Conservation (phyloP, 306 rosid species). For the cucumber (Cucumis sativus) region Cucumber_9930_V3 NC_026657.2:12146001-12146500, state of each 20-base stretch:
- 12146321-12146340: neutral
- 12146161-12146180: no score
- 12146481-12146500: neutral
- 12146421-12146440: neutral
- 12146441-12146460: neutral
- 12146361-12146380: neutral
- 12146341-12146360: neutral
- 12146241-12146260: neutral
- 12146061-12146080: no score
- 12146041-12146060: constrained; percentile 7
- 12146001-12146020: constrained; percentile 9
- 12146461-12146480: neutral
- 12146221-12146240: neutral
- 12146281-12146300: neutral
- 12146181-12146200: no score
- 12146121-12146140: no score
- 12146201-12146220: no score
- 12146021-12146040: constrained; percentile 65
- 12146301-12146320: neutral
- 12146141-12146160: no score
- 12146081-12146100: no score
- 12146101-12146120: no score
- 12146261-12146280: neutral
- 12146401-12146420: neutral
- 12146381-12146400: constrained; percentile 14